Evolutionary conservation across 176 grass and related monocot genomes (phyloP), one percentile per base, ranked within the genome.

Genomic region (Oryza glumipatula): DNA sequence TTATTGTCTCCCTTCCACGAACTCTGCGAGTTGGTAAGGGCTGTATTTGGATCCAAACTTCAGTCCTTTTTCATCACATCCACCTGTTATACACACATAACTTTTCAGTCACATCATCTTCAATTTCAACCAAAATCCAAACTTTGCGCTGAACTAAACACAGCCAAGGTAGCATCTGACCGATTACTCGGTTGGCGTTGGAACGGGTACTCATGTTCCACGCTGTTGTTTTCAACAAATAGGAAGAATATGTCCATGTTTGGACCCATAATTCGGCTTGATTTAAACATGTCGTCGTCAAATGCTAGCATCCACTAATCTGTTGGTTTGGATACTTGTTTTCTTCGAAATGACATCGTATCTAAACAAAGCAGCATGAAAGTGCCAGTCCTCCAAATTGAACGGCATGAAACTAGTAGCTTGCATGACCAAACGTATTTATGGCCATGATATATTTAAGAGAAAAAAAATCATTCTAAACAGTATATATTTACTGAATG

Each of bases 341-440:
- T 32, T 9, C 6, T 48, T 4, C 22, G 4, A 48, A 48, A 52
- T 52, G 32, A 6, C 65, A 35, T 8, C 0, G 9, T 12, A 44
- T 38, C 5, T 5, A 69, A 21, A 41, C 39, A 7, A 41, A 10
- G 4, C 73, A 21, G 22, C 47, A 30, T 41, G 72, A 60, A 69
- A 21, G 5, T 24, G 39, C 8, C 9, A 3, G 1, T 12, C 47
- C 19, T 26, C 47, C 39, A 5, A 7, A 51, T 14, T 21, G 17
- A 79, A 23, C 76, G 6, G 76, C 76, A 65, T 19, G 52, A 36
- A 85, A 48, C 52, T 33, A 65, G 28, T 30, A 30, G 39, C 52
- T 60, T 1, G 14, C 16, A 56, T 56, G 51, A 19, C 30, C 47
- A 49, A 49, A 38, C 30, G 30, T 32, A 32, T 32, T 32, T 3